phyloP scores from a whole-genome alignment of 2,329 filamentous ascomycete species.

The Microsporum ferrugineum region DNA sequence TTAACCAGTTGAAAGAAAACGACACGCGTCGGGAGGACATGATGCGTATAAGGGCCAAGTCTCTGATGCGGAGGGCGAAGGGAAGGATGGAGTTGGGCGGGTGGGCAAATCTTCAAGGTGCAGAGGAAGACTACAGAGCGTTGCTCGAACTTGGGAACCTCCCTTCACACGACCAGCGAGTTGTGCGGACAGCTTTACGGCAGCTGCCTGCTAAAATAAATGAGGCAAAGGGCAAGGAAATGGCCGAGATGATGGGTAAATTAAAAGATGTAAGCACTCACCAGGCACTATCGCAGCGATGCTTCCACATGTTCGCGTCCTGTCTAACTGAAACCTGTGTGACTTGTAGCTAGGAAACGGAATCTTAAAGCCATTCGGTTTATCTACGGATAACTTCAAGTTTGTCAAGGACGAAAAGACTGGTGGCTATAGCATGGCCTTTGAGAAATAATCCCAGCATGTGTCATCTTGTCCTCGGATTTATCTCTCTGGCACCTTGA shows the following conservation, averaged over 20 bases:
- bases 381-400: conserved; percentile 90
- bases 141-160: conserved; percentile 53
- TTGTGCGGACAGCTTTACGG: conserved; percentile 55
- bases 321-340: conserved; percentile 11
- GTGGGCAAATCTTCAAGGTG: conserved; percentile 69
- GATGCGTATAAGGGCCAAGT: conserved; percentile 66
- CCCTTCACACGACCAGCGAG: conserved; percentile 52
- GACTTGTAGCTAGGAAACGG: conserved; percentile 63
- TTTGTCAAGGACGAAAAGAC: conserved; percentile 83
- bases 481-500: neutral
- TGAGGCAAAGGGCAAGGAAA: conserved; percentile 71
- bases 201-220: conserved; percentile 59
- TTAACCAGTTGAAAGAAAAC: conserved; percentile 33
- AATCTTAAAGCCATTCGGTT: conserved; percentile 79
- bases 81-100: conserved; percentile 59
- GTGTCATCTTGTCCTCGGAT: neutral
- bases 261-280: conserved; percentile 57
- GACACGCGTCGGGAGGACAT: conserved; percentile 51
- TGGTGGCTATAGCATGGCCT: conserved; percentile 91
- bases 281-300: neutral
- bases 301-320: neutral
- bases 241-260: conserved; percentile 96
- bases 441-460: conserved; percentile 31
- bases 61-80: conserved; percentile 65
- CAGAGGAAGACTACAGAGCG: conserved; percentile 66